Evolutionary conservation across 2,329 filamentous ascomycete species (phyloP), one percentile per base, ranked within the genome.

Genomic region (Tolypocladium guangdongense): DNA sequence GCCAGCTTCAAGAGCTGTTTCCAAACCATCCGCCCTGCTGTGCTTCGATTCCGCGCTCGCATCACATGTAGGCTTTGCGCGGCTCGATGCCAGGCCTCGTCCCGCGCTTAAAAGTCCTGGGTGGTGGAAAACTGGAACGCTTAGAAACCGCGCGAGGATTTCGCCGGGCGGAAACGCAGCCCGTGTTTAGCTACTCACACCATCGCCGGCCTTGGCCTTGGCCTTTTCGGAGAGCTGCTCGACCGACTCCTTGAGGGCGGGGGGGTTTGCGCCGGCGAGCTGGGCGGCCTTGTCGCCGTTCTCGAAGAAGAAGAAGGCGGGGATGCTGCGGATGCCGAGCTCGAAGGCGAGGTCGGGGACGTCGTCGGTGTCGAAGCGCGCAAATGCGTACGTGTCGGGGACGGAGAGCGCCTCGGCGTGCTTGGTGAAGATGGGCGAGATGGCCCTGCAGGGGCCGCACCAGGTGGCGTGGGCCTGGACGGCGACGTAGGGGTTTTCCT

Each of bases 371-470:
- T 84, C 75, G 65, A 83, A 74, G 67, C 80, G 80, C 63, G 77
- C 78, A 57, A 83, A 83, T 57, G 73, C 72, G 49, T 77, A 72
- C 45, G 69, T 66, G 51, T 74, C 70, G 20, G 71, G 69, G 27
- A 69, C 57, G 53, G 64, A 58, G 58, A 62, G 59, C 36, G 60
- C 59, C 49, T 64, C 64, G 47, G 79, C 74, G 51, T 81, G 72
- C 62, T 74, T 69, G 55, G 61, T 63, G 72, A 76, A 83, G 55
- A 77, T 60, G 56, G 80, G 80, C 24, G 78, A 76, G 62, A 83
- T 82, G 60, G 71, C 69, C 67, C 79, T 80, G 77, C 81, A 83
- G 32, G 80, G 81, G 39, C 73, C 74, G 68, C 80, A 83, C 81
- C 81, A 83, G 62, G 75, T 70, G 55, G 80, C 80, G 68, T 72